Base-by-base conservation (phyloP, 805 yeast species). In the Lachancea lanzarotensis region DNA sequence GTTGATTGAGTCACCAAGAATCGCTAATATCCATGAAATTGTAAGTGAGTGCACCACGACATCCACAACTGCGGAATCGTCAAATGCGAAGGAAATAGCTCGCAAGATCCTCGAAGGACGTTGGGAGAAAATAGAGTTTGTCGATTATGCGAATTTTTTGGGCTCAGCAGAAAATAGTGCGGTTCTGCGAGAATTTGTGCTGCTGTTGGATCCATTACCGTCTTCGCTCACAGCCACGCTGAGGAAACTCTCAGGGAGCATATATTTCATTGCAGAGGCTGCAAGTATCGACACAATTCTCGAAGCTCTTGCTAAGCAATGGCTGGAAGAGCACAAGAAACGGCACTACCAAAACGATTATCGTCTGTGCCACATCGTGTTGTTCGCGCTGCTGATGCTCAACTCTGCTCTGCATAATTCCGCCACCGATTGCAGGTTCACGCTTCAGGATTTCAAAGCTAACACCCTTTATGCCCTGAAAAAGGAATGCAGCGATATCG, bases 251-350 rank as follows among this genome's bases (percentile, higher is more conserved):
- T 86, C 95, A 52, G 72, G 74, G 32, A 76, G 72, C 51, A 58
- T 87, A n/a, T 83, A 82, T 63, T 72, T 88, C 54, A 78, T 79
- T 56, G 95, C 91, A 6, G 95, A 88, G 64, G 79, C 93, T 2
- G 90, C 84, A 54, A 84, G 82, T 55, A 79, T 87, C 42, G 93
- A 86, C 62, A 73, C 85, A 40, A 74, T 87, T 26, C 66, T 88
- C 45, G 81, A 83, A 36, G 72, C 81, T 2, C 81, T 85, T 56
- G 76, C 93, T 16, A 69, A 70, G 42, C 74, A 81, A 43, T 87
- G 90, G 81, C 66, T 70, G 18, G 60, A 60, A 25, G 74, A 59
- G 62, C 67, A 78, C 68, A 52, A 56, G 0, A 32, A 45, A 25
- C 32, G 37, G 11, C 45, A 73, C 71, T 59, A 71, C 70, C 35